Base-by-base conservation (phyloP, 345 rosid genomes). In the Heritiera fomes region DNA sequence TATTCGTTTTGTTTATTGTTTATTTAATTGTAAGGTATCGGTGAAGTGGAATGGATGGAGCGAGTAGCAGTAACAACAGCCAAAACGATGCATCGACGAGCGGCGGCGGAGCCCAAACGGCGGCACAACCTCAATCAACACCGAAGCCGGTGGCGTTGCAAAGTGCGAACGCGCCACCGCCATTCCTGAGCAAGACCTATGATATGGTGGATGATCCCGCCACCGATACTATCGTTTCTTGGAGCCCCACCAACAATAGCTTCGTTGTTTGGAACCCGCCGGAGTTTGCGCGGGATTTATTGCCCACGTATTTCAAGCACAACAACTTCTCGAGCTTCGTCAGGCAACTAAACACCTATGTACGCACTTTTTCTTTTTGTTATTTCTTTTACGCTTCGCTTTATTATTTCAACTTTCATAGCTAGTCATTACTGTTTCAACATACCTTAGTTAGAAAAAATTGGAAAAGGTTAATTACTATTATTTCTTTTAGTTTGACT, bases 291-390 rank as follows among this genome's bases (percentile, higher is more conserved):
- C 89, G 97, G 65, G 87, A 90, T 83, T 88, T 94, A 32, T 80
- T 94, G 11, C 98, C 98, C 65, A 92, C 90, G 80, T 87, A 88
- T 81, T 94, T 94, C 84, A 92, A 94, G 92, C 98, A 94, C 81
- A 92, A 91, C 67, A 94, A 94, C 84, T 93, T 94, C 88, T 91
- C 97, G 71, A 92, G 98, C 89, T 94, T 94, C 55, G 97, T 94
- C 77, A 87, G 98, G 59, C 98, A 94, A 81, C 85, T 94, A 43
- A 94, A 94, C 77, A 94, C 98, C 65, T 94, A 94, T 65, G 97
- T 94, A 86, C 23, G 80, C 7, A 20, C n/a, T 14, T 67, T 53
- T 52, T 7, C 2, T 30, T 76, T 50, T 5, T 77, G 43, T 77
- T 41, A 1, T 76, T 34, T 68, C 4, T 79, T 69, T 30, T 15